Base-by-base conservation (phyloP, 2,329 filamentous ascomycete species). In the Talaromyces pinophilus region DNA sequence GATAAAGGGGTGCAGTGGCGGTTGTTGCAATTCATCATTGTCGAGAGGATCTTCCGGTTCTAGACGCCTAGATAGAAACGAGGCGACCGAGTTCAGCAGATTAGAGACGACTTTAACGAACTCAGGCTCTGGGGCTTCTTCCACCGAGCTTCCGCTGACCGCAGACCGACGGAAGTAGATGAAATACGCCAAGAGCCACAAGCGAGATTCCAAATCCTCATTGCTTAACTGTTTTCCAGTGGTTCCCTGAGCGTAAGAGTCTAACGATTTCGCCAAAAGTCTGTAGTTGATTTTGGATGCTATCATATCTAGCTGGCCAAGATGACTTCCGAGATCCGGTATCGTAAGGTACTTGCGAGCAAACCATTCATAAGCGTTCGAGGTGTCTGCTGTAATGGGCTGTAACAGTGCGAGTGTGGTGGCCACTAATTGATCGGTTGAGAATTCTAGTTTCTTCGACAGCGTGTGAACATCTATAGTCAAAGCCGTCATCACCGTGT, bases 151-250 rank as follows among this genome's bases (percentile, higher is more conserved):
- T 40, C 71, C 74, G 72, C 75, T 82, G 38, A 76, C 75, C n/a
- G 81, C 80, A 70, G 81, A 79, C 44, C 81, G 81, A 68, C 86
- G 82, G 70, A 87, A 84, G 72, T 82, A 88, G 59, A 90, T 85
- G 67, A 88, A 83, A 68, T 86, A 84, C 28, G 84, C 82, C 50
- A 90, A 78, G 8, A 90, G 77, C 80, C 86, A 88, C 19, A 88
- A 73, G 17, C 83, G 82, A 67, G 76, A 76, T 50, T 80, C 76
- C 10, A 74, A 73, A 67, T 79, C 76, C 28, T 76, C 73, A 35
- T 78, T 61, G 70, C 70, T 63, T 67, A 77, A 68, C 19, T 75
- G 72, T 44, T 48, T 67, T 19, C 50, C 46, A 25, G 17, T n/a
- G 5, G 59, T 44, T 5, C 69, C 70, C 35, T 72, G 73, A 70